Evolutionary conservation across 495 filamentous ascomycete species (phyloP).

Genomic region (Xylaria grammica): DNA sequence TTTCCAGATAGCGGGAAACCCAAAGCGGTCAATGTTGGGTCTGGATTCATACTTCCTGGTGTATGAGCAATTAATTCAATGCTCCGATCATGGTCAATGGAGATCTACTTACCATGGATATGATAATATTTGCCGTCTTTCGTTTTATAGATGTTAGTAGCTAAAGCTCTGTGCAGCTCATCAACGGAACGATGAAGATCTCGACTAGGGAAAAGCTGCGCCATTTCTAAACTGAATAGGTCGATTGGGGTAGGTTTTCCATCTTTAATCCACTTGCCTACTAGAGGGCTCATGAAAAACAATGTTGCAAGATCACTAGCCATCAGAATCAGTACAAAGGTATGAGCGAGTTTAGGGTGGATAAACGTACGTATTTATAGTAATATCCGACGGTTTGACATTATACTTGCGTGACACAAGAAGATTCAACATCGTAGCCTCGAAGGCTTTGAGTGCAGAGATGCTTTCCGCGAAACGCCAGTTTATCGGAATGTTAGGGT

Average conservation of each 20-base stretch:
- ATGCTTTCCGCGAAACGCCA: slow-evolving; percentile 43
- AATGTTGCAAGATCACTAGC: slow-evolving; percentile 31
- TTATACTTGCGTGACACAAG: slow-evolving; percentile 35
- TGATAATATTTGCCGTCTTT: slow-evolving; percentile 57
- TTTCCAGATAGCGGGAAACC: slow-evolving; percentile 13
- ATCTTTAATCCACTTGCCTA: slow-evolving; percentile 12
- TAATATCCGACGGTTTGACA: slow-evolving; percentile 21
- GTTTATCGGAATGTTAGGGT: slow-evolving; percentile 37
- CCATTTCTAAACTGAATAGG: background rate
- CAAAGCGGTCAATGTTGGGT: slow-evolving; percentile 30
- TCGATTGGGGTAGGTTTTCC: slow-evolving; percentile 3
- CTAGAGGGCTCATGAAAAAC: slow-evolving; percentile 29
- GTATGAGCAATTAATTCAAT: background rate
- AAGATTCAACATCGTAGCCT: slow-evolving; percentile 32
- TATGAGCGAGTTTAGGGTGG: background rate
- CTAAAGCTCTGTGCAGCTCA: slow-evolving; percentile 20
- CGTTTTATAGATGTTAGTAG: slow-evolving; percentile 57
- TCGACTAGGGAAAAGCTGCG: slow-evolving; percentile 1
- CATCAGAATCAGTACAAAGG: background rate
- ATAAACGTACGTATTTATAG: slow-evolving; percentile 28
- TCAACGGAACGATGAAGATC: slow-evolving; percentile 21
- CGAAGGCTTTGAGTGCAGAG: slow-evolving; percentile 37
- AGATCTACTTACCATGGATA: slow-evolving; percentile 42
- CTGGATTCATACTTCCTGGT: slow-evolving; percentile 49
- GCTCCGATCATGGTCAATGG: background rate